Base-by-base conservation (phyloP, 2,329 filamentous ascomycete species). In the Tolypocladium ovalisporum region DNA sequence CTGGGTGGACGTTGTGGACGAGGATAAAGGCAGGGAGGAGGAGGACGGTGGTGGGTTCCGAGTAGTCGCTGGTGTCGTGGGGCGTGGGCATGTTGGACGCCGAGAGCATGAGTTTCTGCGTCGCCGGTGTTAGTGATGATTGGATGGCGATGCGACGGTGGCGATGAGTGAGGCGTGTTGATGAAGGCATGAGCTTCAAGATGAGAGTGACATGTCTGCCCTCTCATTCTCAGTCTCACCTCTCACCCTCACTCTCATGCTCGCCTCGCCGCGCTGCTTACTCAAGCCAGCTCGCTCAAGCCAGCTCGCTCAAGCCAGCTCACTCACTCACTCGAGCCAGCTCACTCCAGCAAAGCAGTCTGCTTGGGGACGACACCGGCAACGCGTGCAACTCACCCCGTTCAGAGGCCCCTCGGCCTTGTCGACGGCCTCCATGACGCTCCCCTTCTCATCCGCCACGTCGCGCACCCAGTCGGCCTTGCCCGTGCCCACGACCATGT, bases 381-480 rank as follows among this genome's bases (percentile, higher is more conserved):
- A 34, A 4, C 32, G 4, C 32, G 13, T 17, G 36, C 37, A 77
- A n/a, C 82, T 69, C 74, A 90, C 88, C 58, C 88, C 88, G 61
- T 89, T 89, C 32, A 71, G 79, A 1, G 86, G 86, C 68, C 79
- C 79, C 13, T 77, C 74, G 1, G 79, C 77, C 56, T 76, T 75
- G 17, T 73, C 80, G 64, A 92, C 81, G 1, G 88, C 89, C 75
- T 90, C 79, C 89, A 93, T 93, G 36, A 93, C 80, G 68, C 87
- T 90, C 7, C 88, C 88, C 72, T 89, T 86, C 77, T 97, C 94
- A 68, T 97, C 89, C 57, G 83, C 84, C 52, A 96, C 89, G 75
- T 96, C 88, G 59, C 89, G 76, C 67, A 93, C 88, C 94, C 94
- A 99, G 73, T 99, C 94, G 32, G 86, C 82, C 81, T 97, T 96